Evolutionary conservation across 148 eudicot genomes (phyloP).

Genomic region (Arbutus unedo): DNA sequence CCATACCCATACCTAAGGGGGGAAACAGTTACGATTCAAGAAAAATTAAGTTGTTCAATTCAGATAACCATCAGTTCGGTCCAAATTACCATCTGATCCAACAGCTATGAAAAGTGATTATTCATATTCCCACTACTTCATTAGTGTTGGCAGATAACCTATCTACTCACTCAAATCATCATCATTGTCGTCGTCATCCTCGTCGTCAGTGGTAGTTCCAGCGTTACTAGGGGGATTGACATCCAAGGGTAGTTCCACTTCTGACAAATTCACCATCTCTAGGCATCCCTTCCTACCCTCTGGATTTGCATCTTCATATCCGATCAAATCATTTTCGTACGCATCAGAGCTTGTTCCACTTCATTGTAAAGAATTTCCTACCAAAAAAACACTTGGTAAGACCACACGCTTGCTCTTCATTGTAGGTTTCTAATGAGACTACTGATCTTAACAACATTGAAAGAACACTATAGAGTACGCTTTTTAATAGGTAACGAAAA

Average conservation of each 20-base stretch:
- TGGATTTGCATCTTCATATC: constrained; percentile 54
- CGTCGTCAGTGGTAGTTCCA: constrained; percentile 30
- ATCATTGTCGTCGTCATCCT: constrained; percentile 34
- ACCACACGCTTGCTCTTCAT: no score
- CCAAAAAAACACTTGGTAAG: not conserved
- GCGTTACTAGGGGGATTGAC: constrained; percentile 37
- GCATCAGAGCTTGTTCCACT: constrained; percentile 44
- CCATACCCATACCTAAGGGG: no score
- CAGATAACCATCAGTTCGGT: no score
- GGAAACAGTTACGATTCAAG: no score
- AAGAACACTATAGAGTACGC: not conserved
- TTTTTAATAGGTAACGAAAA: not conserved
- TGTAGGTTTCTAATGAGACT: not conserved
- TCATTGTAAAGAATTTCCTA: constrained; percentile 61
- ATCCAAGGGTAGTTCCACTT: constrained; percentile 60
- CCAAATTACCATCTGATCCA: no score
- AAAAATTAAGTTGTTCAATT: no score
- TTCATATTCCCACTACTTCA: not conserved
- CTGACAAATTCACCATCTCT: constrained; percentile 57
- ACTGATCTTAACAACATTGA: not conserved
- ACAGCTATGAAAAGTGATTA: not conserved
- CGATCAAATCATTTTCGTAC: constrained; percentile 56
- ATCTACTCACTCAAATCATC: constrained; percentile 35
- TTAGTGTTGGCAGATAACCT: not conserved
- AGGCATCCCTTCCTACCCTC: constrained; percentile 44